Evolutionary conservation across 179 eudicot genomes (phyloP).

Genomic region (Silene vulgaris): DNA sequence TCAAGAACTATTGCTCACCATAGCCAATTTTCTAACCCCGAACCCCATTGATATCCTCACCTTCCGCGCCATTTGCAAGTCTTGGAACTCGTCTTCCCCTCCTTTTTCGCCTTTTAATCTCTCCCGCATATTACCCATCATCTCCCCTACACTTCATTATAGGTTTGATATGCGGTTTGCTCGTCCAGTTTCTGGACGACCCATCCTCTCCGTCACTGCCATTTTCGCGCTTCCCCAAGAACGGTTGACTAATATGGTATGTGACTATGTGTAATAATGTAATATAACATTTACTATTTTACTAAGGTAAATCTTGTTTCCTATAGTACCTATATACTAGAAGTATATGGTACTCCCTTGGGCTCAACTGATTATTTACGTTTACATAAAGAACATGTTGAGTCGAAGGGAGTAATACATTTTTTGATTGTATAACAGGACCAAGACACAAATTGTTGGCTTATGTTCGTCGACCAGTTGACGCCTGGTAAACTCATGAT

Average conservation of each 20-base stretch:
- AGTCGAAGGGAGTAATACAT: no score
- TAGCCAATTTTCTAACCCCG: background rate
- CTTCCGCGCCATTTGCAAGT: conserved; percentile 21
- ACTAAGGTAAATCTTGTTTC: no score
- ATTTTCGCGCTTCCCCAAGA: background rate
- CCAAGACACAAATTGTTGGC: background rate
- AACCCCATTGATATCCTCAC: conserved; percentile 8
- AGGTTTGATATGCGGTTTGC: background rate
- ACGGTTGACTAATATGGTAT: no score
- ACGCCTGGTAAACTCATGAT: background rate
- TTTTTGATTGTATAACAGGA: background rate
- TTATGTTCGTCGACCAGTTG: background rate
- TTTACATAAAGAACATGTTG: no score
- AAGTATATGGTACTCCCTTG: no score
- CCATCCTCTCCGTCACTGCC: background rate
- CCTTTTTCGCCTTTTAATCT: background rate
- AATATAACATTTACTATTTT: no score
- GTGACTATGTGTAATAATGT: no score
- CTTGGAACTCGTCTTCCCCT: conserved; percentile 17
- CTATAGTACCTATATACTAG: no score
- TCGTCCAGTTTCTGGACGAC: background rate
- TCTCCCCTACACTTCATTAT: background rate
- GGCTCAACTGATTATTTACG: no score
- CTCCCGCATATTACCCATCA: conserved; percentile 11
- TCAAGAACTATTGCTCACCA: conserved; percentile 11